Evolutionary conservation across 306 rosid genomes (phyloP).

Genomic region (Lathyrus aphaca): DNA sequence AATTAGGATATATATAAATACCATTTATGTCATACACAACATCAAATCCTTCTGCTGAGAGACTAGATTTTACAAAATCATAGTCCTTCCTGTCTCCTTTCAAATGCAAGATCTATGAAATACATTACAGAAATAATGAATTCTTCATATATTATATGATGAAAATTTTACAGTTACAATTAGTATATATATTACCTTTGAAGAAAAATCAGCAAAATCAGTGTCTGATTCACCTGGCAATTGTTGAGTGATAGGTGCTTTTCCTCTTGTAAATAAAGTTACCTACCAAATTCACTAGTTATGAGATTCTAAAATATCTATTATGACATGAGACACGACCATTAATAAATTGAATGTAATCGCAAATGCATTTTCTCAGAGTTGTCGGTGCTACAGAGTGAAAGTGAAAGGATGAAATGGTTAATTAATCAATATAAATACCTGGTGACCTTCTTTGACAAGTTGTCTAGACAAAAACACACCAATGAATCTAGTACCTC

Average conservation of each 20-base stretch:
- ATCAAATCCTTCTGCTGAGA: conserved; percentile 82
- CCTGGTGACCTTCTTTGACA: conserved; percentile 95
- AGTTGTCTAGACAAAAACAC: conserved; percentile 90
- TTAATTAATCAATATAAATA: conserved; percentile 20
- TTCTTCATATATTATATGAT: neutral
- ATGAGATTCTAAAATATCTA: conserved; percentile 6
- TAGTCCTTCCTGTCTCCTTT: conserved; percentile 93
- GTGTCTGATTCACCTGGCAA: conserved; percentile 84
- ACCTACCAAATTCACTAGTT: conserved; percentile 60
- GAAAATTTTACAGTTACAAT: conserved; percentile 23
- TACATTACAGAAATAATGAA: conserved; percentile 14
- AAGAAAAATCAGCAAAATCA: conserved; percentile 76
- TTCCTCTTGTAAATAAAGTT: conserved; percentile 94
- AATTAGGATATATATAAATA: conserved; percentile 35
- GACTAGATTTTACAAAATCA: conserved; percentile 86
- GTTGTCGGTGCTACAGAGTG: no score
- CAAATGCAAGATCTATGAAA: conserved; percentile 78
- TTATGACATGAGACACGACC: no score
- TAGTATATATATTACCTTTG: conserved; percentile 60
- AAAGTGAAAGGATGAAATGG: no score
- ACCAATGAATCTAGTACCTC: conserved; percentile 95
- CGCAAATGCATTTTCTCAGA: no score
- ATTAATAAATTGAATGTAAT: no score
- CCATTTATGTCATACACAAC: conserved; percentile 97
- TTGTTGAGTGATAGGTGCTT: conserved; percentile 80